Conservation (phyloP, 1,284 basidiomycete species). For the Malassezia sp. region DNA sequence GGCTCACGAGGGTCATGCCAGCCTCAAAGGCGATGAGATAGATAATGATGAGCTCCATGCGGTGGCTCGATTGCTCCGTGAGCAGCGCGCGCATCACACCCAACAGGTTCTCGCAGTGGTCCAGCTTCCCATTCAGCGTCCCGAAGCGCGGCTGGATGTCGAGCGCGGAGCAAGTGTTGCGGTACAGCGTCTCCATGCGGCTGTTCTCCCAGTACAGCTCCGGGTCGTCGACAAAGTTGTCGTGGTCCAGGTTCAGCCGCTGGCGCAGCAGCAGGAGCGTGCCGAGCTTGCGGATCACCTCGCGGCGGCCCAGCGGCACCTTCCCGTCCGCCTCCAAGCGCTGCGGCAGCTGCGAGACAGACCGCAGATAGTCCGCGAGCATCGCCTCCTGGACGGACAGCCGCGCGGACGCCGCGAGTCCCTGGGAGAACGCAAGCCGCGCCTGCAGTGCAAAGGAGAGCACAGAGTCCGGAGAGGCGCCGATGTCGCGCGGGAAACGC, state of each 20-base stretch:
- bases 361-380: slow-evolving; percentile 28
- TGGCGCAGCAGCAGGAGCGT: slow-evolving; percentile 36
- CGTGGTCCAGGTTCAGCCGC: slow-evolving; percentile 32
- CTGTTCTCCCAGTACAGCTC: slow-evolving; percentile 45
- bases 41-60: slow-evolving; percentile 44
- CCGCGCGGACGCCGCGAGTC: slow-evolving; percentile 40
- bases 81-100: slow-evolving; percentile 38
- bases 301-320: slow-evolving; percentile 34
- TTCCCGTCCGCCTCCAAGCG: slow-evolving; percentile 28
- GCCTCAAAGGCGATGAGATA: slow-evolving; percentile 37
- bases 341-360: slow-evolving; percentile 25
- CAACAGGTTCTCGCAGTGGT: slow-evolving; percentile 41
- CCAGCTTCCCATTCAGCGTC: slow-evolving; percentile 40
- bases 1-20: slow-evolving; percentile 26
- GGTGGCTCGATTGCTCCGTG: slow-evolving; percentile 37
- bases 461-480: neutral
- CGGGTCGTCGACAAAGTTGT: slow-evolving; percentile 44
- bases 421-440: slow-evolving; percentile 39
- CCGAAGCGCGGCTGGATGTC: slow-evolving; percentile 38
- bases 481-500: neutral
- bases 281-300: slow-evolving; percentile 42
- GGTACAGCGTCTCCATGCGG: slow-evolving; percentile 37
- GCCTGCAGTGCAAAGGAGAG: slow-evolving; percentile 26
- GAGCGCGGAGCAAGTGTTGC: slow-evolving; percentile 33
- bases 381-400: slow-evolving; percentile 36